Percentiles rank a stretch among this genome's conserved stretches.
Conservation (phyloP, 768 basidiomycete genomes). For the Macrolepiota fuliginosa region DNA sequence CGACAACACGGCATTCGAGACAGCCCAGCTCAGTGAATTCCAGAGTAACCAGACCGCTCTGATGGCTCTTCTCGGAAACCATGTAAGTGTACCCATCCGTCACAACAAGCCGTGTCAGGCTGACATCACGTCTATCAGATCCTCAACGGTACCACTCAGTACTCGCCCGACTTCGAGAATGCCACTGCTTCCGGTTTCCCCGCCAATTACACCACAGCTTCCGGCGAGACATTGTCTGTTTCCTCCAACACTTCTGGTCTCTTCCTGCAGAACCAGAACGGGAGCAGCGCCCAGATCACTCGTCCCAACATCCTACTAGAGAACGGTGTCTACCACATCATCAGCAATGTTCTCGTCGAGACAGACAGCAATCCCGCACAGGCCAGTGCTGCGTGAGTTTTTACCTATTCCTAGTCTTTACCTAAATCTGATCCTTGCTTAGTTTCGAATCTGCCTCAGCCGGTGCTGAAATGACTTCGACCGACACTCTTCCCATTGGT, state of each 20-base stretch:
- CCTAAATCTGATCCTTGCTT: neutral
- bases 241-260: conserved; percentile 53
- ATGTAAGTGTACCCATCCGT: conserved; percentile 38
- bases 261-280: conserved; percentile 44
- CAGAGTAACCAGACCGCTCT: conserved; percentile 46
- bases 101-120: neutral
- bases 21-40: conserved; percentile 28
- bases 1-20: conserved; percentile 44
- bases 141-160: conserved; percentile 67
- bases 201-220: conserved; percentile 47
- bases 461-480: conserved; percentile 28
- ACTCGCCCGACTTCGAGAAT: conserved; percentile 47
- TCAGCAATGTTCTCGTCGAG: conserved; percentile 53
- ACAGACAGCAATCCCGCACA: conserved; percentile 35
- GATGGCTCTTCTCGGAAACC: conserved; percentile 49
- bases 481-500: conserved; percentile 42
- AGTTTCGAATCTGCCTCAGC: conserved; percentile 49
- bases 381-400: conserved; percentile 54
- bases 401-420: neutral
- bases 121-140: conserved; percentile 30
- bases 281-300: conserved; percentile 40
- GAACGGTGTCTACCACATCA: conserved; percentile 71
- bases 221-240: conserved; percentile 53
- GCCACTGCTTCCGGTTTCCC: conserved; percentile 11
- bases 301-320: conserved; percentile 55